phyloP scores from a whole-genome alignment of 179 eudicot genomes.

The Camellia oleifera region DNA sequence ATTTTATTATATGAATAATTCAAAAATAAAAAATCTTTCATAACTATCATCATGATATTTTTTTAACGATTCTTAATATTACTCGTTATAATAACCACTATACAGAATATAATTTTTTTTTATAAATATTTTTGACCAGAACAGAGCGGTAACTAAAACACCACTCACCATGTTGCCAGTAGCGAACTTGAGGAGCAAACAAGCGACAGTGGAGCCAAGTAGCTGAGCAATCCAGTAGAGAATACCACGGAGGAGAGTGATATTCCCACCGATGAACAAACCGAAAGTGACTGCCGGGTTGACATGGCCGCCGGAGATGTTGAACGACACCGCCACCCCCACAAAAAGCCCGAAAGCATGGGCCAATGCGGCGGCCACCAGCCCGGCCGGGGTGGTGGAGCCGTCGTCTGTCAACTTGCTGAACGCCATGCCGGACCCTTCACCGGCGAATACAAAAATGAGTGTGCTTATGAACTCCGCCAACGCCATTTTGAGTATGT shows the following conservation, averaged over 20 bases:
- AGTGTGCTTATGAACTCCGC: slow-evolving; percentile 46
- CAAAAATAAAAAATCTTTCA: no score
- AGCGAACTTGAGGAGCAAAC: slow-evolving; percentile 35
- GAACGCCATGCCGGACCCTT: slow-evolving; percentile 46
- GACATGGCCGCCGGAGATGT: slow-evolving; percentile 51
- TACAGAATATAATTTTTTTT: no score
- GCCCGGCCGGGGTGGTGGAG: slow-evolving; percentile 30
- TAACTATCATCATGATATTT: no score
- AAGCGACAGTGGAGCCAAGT: slow-evolving; percentile 43
- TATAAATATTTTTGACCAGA: no score
- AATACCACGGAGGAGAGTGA: slow-evolving; percentile 34
- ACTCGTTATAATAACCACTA: no score
- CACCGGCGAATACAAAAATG: slow-evolving; percentile 50
- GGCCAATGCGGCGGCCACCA: slow-evolving; percentile 35
- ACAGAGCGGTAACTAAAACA: not conserved
- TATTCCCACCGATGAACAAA: slow-evolving; percentile 38
- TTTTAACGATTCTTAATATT: no score
- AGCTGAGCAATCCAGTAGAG: slow-evolving; percentile 44
- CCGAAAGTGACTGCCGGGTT: slow-evolving; percentile 54
- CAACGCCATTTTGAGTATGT: slow-evolving; percentile 37
- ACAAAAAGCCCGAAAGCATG: slow-evolving; percentile 43
- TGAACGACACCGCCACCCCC: slow-evolving; percentile 33
- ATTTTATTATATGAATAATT: no score
- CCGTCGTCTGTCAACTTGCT: slow-evolving; percentile 28
- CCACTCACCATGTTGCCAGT: slow-evolving; percentile 37